These are phyloP conservation scores for Euryodendron excelsum DNA, from an alignment of 148 eudicot species.

Conservation along the genomic window DNA sequence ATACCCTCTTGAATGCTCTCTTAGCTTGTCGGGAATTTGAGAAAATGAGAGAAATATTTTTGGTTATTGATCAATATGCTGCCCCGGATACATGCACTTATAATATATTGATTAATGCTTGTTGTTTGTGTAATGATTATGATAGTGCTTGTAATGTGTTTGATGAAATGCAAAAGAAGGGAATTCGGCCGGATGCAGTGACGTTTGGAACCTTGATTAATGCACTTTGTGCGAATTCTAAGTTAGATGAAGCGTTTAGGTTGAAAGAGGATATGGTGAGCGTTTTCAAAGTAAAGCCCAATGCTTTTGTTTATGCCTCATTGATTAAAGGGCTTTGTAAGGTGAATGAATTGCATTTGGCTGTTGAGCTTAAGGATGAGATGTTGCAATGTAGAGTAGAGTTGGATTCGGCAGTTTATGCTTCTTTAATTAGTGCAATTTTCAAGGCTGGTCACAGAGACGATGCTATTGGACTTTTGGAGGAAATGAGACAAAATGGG, in stretches of 20 bases:
- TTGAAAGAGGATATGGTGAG: no score
- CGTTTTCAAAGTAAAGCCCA: no score
- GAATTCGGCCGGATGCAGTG: constrained; percentile 46
- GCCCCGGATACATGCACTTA: constrained; percentile 61
- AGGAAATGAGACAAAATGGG: constrained; percentile 52
- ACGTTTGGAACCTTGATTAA: constrained; percentile 69
- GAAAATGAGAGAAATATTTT: constrained; percentile 37
- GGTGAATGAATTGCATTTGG: constrained; percentile 28
- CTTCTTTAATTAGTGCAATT: constrained; percentile 55
- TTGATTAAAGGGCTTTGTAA: constrained; percentile 71
- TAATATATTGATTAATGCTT: constrained; percentile 67
- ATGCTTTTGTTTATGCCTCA: constrained; percentile 38
- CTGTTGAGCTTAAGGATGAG: constrained; percentile 57
- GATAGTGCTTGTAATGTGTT: constrained; percentile 57
- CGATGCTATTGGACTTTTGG: constrained; percentile 41
- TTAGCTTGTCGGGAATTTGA: constrained; percentile 44
- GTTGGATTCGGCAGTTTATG: constrained; percentile 37
- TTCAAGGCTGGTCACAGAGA: constrained; percentile 53
- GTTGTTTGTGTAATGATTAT: constrained; percentile 39
- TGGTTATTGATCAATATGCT: constrained; percentile 38
- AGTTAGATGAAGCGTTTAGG: no score
- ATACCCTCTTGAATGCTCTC: constrained; percentile 56
- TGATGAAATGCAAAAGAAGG: constrained; percentile 65
- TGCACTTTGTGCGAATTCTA: constrained; percentile 42
- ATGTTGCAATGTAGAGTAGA: constrained; percentile 35